Evolutionary conservation across 2,329 filamentous ascomycete genomes (phyloP).

Genomic region (Sclerotinia subarctica): DNA sequence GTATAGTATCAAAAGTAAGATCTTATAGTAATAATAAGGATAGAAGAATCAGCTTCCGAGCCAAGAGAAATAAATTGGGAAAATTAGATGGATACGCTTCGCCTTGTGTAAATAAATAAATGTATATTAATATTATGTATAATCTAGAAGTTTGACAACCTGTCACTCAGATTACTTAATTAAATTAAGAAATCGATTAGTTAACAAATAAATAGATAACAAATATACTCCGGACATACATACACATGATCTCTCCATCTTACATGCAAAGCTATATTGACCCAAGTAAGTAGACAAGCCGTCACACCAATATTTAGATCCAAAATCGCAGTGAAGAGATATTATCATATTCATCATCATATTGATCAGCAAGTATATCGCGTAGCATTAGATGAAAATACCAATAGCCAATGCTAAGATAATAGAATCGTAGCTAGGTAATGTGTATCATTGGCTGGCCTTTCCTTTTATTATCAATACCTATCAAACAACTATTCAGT

Average conservation of each 20-base stretch:
- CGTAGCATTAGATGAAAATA: neutral
- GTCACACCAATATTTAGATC: neutral
- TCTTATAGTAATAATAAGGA: neutral
- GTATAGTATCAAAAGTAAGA: neutral
- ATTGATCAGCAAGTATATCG: slow-evolving; percentile 1
- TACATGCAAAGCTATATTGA: neutral
- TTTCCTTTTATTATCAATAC: no score
- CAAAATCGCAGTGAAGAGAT: neutral
- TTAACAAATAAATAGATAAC: neutral
- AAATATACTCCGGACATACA: neutral
- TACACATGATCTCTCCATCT: neutral
- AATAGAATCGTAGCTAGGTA: neutral
- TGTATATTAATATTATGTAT: neutral
- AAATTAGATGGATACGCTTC: neutral
- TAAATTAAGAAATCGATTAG: neutral
- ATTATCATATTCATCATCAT: slow-evolving; percentile 2
- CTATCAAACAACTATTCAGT: no score
- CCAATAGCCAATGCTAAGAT: neutral
- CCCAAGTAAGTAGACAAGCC: no score
- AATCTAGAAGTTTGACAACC: neutral
- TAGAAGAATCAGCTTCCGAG: neutral
- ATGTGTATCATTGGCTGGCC: neutral
- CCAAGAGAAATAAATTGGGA: neutral
- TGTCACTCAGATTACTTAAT: no score
- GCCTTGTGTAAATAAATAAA: neutral